Base-by-base conservation (phyloP, 768 basidiomycete species). In the Lactarius sanguifluus region DNA sequence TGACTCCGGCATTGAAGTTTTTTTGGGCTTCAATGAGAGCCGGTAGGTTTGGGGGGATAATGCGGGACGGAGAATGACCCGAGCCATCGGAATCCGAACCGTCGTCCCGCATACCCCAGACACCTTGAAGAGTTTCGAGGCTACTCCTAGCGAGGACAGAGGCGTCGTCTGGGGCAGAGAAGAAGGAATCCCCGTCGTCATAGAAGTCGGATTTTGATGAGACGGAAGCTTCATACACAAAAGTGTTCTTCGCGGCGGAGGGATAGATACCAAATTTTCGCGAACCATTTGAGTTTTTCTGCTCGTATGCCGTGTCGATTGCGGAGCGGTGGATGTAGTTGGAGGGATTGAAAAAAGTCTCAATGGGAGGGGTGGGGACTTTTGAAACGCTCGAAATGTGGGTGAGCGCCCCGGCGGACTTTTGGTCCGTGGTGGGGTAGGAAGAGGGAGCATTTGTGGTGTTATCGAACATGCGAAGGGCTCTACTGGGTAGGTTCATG, bases 1-100 rank as follows among this genome's bases (percentile, higher is more conserved):
- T 67, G 30, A 70, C 61, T 20, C 70, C 70, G 6, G 60, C 59
- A 40, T 59, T 62, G 57, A 52, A 59, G 30, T 59, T 68, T 57
- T 62, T 59, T 59, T 66, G 69, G 2, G 70, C 65, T 57, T 69
- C 68, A 13, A 71, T 71, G 12, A 71, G 70, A 23, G 70, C 70
- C 1, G 70, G 70, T 0, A 71, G 65, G 25, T 61, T 66, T 9
- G 50, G 62, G 4, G 65, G 70, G 34, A 71, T 43, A n/a, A 71
- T 66, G 52, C 60, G 62, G 47, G 67, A 65, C 16, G 68, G 60
- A 9, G 63, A 66, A 15, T 61, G 57, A 50, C 58, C 69, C 28
- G 68, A 62, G 50, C 43, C 45, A 47, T 59, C 59, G 16, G 60
- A 59, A 16, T 60, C 55, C 8, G 68, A 56, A 23, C 59, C 57